These are phyloP conservation scores for Phytophthora brassicae DNA, from an alignment of 352 stramenopile species.

Conservation along the genomic window DNA sequence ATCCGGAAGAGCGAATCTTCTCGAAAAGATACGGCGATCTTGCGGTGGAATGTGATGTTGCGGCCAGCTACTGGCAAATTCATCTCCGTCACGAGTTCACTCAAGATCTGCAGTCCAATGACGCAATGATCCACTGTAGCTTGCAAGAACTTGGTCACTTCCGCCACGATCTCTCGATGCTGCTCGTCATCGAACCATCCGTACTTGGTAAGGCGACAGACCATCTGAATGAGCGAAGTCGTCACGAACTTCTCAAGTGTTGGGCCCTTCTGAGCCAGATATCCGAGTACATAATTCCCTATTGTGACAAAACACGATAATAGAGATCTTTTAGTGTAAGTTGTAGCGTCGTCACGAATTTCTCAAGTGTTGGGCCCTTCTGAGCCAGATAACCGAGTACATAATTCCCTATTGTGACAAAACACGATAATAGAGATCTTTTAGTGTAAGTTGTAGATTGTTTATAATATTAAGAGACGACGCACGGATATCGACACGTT, in stretches of 20 bases:
- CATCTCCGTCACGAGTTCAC: slow-evolving; percentile 97
- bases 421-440: neutral
- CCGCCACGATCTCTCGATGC: slow-evolving; percentile 95
- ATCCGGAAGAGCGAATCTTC: slow-evolving; percentile 95
- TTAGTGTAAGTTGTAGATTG: no score
- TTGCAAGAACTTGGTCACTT: slow-evolving; percentile 97
- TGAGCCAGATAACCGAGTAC: slow-evolving; percentile 96
- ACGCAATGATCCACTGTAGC: slow-evolving; percentile 98
- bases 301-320: slow-evolving; percentile 30
- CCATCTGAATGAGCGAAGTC: slow-evolving; percentile 95
- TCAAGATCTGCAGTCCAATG: slow-evolving; percentile 97
- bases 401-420: slow-evolving; percentile 92
- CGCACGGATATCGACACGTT: slow-evolving; percentile 93
- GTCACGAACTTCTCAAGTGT: slow-evolving; percentile 95
- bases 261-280: slow-evolving; percentile 95
- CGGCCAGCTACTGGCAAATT: slow-evolving; percentile 93
- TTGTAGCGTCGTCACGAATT: slow-evolving; percentile 91
- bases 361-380: slow-evolving; percentile 93
- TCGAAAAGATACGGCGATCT: slow-evolving; percentile 97
- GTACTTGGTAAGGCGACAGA: slow-evolving; percentile 98
- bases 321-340: neutral
- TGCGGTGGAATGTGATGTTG: slow-evolving; percentile 97
- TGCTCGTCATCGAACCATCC: slow-evolving; percentile 99
- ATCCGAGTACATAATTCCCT: slow-evolving; percentile 98
- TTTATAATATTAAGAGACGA: neutral